Evolutionary conservation across 257 asterid species (phyloP), one percentile per base, ranked within the genome.

Genomic region (Primulina tabacum): DNA sequence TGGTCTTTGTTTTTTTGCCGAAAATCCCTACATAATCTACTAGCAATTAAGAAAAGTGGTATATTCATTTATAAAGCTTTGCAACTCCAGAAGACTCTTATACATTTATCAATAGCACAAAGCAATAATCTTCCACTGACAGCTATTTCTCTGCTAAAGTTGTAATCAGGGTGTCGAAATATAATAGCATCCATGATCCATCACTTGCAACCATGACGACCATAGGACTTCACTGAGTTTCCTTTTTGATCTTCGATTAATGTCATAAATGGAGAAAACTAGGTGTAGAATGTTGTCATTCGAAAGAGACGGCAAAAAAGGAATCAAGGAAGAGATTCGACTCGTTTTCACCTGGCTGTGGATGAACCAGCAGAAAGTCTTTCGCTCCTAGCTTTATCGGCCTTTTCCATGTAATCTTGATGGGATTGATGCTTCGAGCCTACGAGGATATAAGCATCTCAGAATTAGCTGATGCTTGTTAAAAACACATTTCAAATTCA

Each of bases 341-440:
- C 40, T 72, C 14, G 69, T 67, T 66, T 73, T 74, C 75, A 80
- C 78, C 70, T 76, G 12, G 87, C 58, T 7, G 67, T 24, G 11
- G 90, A 52, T 38, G 86, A 82, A 76, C 87, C 84, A 66, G 89
- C 73, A 9, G 95, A 84, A 30, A 89, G 95, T 63, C 96, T 78
- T 20, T 71, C 89, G 17, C 67, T 83, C 69, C 95, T 79, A 24
- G 97, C 97, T 79, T 80, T 86, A 64, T 92, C 95, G 20, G 97
- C 97, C 65, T 67, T 89, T 69, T 87, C 97, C 92, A 89, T 32
- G 83, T 92, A 92, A 82, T 92, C 94, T 79, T 87, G 97, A 78
- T 92, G 97, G 68, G 97, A 92, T 73, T 72, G 93, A 38, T 89
- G 97, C 81, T 82, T 92, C 29, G 95, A 71, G 32, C 83, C 97